Evolutionary conservation across 2,329 filamentous ascomycete genomes (phyloP).

Genomic region (Dothistroma septosporum): DNA sequence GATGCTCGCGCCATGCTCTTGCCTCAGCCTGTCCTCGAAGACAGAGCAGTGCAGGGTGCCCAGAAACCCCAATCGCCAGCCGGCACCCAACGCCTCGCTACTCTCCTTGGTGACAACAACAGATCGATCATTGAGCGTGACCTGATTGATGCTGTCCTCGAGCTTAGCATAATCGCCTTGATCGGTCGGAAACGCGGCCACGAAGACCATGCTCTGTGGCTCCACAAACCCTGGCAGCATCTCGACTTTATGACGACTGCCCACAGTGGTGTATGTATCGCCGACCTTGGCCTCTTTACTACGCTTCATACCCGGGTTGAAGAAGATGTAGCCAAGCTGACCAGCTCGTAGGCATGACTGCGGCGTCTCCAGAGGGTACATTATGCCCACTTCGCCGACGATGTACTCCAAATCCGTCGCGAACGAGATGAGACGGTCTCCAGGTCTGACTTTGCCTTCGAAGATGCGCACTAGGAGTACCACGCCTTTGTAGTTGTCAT

Average conservation of each 20-base stretch:
- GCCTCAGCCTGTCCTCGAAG: conserved; percentile 88
- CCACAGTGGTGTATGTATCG: conserved; percentile 85
- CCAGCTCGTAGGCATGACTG: conserved; percentile 79
- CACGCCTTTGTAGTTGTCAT: conserved; percentile 92
- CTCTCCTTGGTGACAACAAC: conserved; percentile 92
- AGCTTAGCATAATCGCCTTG: conserved; percentile 80
- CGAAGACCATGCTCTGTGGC: conserved; percentile 98
- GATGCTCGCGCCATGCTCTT: conserved; percentile 90
- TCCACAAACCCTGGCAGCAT: conserved; percentile 91
- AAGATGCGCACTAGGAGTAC: conserved; percentile 88
- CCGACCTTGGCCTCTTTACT: conserved; percentile 94
- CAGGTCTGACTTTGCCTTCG: conserved; percentile 75
- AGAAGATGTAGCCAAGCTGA: conserved; percentile 93
- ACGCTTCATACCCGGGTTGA: conserved; percentile 97
- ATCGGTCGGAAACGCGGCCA: conserved; percentile 91
- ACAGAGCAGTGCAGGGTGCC: conserved; percentile 99
- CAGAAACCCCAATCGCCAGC: conserved; percentile 89
- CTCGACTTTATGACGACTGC: conserved; percentile 69
- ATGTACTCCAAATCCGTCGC: conserved; percentile 86
- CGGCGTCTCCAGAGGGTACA: conserved; percentile 82
- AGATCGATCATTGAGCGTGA: conserved; percentile 90
- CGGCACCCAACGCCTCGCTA: conserved; percentile 86
- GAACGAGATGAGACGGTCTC: conserved; percentile 82
- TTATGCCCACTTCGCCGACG: conserved; percentile 94
- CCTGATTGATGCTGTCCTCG: conserved; percentile 89